Percentiles rank a stretch among this genome's conserved stretches.
Evolutionary conservation across 257 asterid genomes (phyloP).

Genomic region (Ophiorrhiza pumila): DNA sequence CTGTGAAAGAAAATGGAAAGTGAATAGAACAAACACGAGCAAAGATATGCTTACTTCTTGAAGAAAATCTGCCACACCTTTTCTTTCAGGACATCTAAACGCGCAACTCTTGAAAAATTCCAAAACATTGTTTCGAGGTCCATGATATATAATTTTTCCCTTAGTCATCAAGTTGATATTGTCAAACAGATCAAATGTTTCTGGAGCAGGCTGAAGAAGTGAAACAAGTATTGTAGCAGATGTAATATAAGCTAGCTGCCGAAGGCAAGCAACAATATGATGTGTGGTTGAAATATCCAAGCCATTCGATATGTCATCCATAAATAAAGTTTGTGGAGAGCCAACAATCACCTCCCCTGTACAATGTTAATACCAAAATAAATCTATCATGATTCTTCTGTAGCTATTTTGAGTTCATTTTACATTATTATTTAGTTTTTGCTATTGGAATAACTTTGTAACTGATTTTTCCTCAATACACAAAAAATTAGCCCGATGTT

Average conservation of each 20-base stretch:
- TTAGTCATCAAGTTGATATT: conserved; percentile 15
- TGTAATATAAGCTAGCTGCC: conserved; percentile 16
- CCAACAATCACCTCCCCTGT: too few species aligned
- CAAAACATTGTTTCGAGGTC: conserved; percentile 12
- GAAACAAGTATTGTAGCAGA: conserved; percentile 16
- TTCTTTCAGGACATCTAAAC: conserved; percentile 17
- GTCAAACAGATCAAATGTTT: conserved; percentile 23
- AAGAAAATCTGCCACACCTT: conserved; percentile 21
- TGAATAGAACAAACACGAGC: background rate
- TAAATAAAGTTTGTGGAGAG: conserved; percentile 9
- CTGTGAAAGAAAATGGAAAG: background rate
- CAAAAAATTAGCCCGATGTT: too few species aligned
- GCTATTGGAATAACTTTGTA: too few species aligned
- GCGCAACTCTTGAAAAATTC: conserved; percentile 17
- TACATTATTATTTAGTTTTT: too few species aligned
- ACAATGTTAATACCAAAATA: too few species aligned
- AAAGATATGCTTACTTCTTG: conserved; percentile 7
- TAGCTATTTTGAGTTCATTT: too few species aligned
- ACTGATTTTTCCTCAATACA: too few species aligned
- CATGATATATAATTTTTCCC: conserved; percentile 15
- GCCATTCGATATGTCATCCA: conserved; percentile 23
- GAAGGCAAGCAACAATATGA: conserved; percentile 18
- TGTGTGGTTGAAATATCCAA: conserved; percentile 17
- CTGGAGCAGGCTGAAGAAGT: too few species aligned
- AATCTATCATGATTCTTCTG: too few species aligned